Conservation (phyloP, 495 filamentous ascomycete genomes). For the Mycothermus thermophilus region DNA sequence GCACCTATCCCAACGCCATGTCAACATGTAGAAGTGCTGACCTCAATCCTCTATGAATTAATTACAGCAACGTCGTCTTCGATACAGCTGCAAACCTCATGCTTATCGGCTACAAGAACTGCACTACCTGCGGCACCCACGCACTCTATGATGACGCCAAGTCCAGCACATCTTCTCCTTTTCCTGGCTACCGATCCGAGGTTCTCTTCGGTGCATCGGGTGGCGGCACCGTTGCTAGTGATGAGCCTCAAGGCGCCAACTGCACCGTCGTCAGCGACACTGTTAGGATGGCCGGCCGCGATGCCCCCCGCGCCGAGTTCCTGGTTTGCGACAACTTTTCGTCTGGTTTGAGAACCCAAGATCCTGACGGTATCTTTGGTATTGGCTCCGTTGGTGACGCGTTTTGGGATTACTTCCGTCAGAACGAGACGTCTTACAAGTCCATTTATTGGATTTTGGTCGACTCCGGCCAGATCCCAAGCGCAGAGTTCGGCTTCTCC, state of each 20-base stretch:
- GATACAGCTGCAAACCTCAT: constrained; percentile 15
- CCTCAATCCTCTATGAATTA: not conserved
- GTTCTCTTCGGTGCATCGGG: constrained; percentile 8
- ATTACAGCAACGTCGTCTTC: constrained; percentile 17
- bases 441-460: constrained; percentile 7
- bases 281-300: constrained; percentile 13
- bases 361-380: constrained; percentile 23
- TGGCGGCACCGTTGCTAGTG: constrained; percentile 8
- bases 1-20: too few relatives aligned
- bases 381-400: constrained; percentile 7
- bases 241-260: constrained; percentile 7
- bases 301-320: constrained; percentile 11
- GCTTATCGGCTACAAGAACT: constrained; percentile 13
- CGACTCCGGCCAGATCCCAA: constrained; percentile 8
- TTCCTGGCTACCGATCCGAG: not conserved
- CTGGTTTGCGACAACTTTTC: constrained; percentile 13
- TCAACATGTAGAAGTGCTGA: too few relatives aligned
- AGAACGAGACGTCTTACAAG: not conserved
- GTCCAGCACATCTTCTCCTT: constrained; percentile 9
- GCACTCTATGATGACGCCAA: constrained; percentile 6
- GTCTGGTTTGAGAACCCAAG: constrained; percentile 8
- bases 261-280: constrained; percentile 16
- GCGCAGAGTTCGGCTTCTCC: constrained; percentile 12
- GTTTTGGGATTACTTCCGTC: not conserved
- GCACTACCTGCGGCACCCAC: constrained; percentile 11